phyloP scores from a whole-genome alignment of 2,329 filamentous ascomycete genomes.

The Corinectria fuckeliana region DNA sequence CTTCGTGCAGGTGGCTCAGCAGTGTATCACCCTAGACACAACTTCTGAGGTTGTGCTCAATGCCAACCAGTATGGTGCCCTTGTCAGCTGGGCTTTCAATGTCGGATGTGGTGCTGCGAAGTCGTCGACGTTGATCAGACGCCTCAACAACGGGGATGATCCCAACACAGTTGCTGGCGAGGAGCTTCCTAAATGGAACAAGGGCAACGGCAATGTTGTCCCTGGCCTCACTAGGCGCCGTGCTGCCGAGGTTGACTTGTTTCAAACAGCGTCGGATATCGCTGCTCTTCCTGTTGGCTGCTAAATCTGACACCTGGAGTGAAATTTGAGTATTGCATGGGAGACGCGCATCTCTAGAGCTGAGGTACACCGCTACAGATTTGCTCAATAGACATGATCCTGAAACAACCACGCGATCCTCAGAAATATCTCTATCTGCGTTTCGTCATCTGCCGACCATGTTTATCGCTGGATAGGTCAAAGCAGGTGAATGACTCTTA shows the following conservation, averaged over 20 bases:
- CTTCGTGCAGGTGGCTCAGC: constrained; percentile 34
- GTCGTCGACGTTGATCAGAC: constrained; percentile 45
- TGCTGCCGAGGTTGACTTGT: constrained; percentile 51
- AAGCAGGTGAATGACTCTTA: too few relatives aligned
- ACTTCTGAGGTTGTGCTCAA: constrained; percentile 38
- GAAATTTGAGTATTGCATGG: neutral
- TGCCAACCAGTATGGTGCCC: constrained; percentile 59
- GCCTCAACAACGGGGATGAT: constrained; percentile 30
- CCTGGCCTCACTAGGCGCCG: constrained; percentile 51
- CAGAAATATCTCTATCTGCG: too few relatives aligned
- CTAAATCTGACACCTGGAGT: neutral
- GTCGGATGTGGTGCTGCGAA: constrained; percentile 51
- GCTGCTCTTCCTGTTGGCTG: constrained; percentile 24
- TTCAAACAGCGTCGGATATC: constrained; percentile 16
- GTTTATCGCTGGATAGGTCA: too few relatives aligned
- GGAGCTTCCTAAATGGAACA: constrained; percentile 57
- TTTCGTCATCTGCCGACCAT: too few relatives aligned
- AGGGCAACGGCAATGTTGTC: constrained; percentile 48
- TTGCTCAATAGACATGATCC: too few relatives aligned
- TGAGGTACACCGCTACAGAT: too few relatives aligned
- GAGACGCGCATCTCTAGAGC: neutral
- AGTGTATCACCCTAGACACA: constrained; percentile 48
- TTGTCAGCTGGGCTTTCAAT: constrained; percentile 60
- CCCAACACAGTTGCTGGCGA: constrained; percentile 46
- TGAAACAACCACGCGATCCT: too few relatives aligned